Evolutionary conservation across 305 asterid species (phyloP).

Genomic region (Solanum chacoense): DNA sequence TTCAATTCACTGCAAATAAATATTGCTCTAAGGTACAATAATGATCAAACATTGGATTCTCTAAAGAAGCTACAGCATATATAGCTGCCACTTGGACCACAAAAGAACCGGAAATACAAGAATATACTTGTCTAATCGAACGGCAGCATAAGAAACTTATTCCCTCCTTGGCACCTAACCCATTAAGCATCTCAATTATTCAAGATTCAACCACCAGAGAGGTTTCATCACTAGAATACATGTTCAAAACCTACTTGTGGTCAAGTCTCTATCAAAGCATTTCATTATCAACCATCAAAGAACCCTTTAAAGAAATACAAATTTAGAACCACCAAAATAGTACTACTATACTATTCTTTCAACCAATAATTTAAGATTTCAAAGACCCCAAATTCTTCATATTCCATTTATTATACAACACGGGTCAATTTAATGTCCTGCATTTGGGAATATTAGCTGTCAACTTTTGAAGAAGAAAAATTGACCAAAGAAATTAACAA

Average conservation of each 20-base stretch:
- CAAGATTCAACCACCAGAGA: neutral
- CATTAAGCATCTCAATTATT: constrained; percentile 2
- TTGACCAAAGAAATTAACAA: neutral
- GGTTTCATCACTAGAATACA: neutral
- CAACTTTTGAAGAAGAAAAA: neutral
- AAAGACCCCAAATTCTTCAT: neutral
- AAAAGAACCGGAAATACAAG: neutral
- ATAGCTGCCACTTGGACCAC: neutral
- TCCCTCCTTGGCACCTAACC: neutral
- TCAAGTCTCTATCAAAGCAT: neutral
- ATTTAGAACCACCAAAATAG: neutral
- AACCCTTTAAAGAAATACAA: neutral
- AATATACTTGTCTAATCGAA: neutral
- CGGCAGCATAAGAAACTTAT: neutral
- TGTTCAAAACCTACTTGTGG: neutral
- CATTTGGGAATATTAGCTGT: neutral
- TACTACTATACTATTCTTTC: neutral
- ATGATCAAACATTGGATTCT: neutral
- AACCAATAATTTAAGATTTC: neutral
- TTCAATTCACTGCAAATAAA: neutral
- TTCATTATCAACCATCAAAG: neutral
- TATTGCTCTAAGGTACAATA: neutral
- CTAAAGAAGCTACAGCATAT: neutral
- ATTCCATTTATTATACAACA: neutral
- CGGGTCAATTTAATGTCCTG: neutral